These are phyloP conservation scores for Eucalyptus sideroxylon DNA, from an alignment of 345 rosid species.

Conservation along the genomic window DNA sequence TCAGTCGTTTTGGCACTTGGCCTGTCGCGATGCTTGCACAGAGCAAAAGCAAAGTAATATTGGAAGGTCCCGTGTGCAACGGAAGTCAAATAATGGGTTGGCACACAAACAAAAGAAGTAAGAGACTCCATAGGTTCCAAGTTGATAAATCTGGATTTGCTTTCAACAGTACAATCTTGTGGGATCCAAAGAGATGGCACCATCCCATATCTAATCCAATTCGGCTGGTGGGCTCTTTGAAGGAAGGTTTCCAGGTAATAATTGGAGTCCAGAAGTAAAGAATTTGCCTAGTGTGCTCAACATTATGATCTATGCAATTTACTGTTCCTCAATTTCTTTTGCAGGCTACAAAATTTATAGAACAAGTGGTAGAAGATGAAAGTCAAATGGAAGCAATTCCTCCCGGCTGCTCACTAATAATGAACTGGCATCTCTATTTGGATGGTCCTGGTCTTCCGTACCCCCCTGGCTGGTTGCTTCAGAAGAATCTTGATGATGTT, in stretches of 20 bases:
- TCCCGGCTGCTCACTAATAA: slow-evolving; percentile 49
- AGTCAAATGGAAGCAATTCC: slow-evolving; percentile 80
- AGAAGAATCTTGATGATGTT: slow-evolving; percentile 49
- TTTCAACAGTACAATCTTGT: slow-evolving; percentile 83
- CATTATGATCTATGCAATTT: neutral
- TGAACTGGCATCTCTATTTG: slow-evolving; percentile 92
- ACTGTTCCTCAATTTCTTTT: neutral
- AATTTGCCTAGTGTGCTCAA: neutral
- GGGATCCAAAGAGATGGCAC: slow-evolving; percentile 85
- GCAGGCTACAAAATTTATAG: slow-evolving; percentile 83
- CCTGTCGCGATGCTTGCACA: slow-evolving; percentile 92
- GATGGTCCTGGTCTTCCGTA: slow-evolving; percentile 34
- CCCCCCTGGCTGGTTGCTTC: slow-evolving; percentile 69
- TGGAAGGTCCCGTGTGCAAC: slow-evolving; percentile 88
- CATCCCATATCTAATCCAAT: slow-evolving; percentile 37
- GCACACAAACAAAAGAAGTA: slow-evolving; percentile 92
- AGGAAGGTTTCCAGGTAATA: slow-evolving; percentile 88
- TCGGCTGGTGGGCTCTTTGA: slow-evolving; percentile 65
- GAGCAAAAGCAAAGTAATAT: slow-evolving; percentile 77
- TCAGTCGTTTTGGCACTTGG: slow-evolving; percentile 88
- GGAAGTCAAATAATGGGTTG: slow-evolving; percentile 78
- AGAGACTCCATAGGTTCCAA: slow-evolving; percentile 66
- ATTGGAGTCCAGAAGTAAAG: neutral
- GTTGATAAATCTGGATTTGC: slow-evolving; percentile 95
- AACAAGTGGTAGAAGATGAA: slow-evolving; percentile 83